phyloP scores from a whole-genome alignment of 2,329 filamentous ascomycete genomes.

The Trichoderma asperellum region DNA sequence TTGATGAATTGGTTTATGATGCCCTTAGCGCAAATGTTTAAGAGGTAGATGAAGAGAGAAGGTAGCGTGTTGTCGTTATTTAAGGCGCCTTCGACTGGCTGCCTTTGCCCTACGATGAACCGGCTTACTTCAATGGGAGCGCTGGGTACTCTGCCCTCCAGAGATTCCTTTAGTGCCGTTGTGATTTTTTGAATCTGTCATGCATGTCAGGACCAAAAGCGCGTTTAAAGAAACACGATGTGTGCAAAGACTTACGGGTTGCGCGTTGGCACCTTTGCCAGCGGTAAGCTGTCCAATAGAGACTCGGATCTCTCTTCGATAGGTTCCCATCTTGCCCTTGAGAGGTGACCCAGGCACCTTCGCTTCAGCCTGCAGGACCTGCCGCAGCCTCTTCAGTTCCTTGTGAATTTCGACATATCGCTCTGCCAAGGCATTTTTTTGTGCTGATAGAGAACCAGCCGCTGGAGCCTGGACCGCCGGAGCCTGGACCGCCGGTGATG shows the following conservation, averaged over 20 bases:
- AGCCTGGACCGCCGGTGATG: slow-evolving; percentile 21
- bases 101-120: slow-evolving; percentile 54
- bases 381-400: slow-evolving; percentile 70
- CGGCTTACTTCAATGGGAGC: slow-evolving; percentile 57
- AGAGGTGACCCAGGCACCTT: slow-evolving; percentile 53
- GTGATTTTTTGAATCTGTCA: slow-evolving; percentile 45
- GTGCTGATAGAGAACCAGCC: slow-evolving; percentile 5
- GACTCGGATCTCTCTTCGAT: slow-evolving; percentile 71
- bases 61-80: slow-evolving; percentile 62
- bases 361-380: slow-evolving; percentile 59
- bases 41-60: slow-evolving; percentile 70
- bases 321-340: slow-evolving; percentile 70
- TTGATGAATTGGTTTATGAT: slow-evolving; percentile 71
- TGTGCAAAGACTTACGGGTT: slow-evolving; percentile 41
- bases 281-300: slow-evolving; percentile 74
- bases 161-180: slow-evolving; percentile 54
- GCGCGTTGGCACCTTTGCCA: slow-evolving; percentile 63
- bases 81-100: slow-evolving; percentile 53
- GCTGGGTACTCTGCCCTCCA: slow-evolving; percentile 57
- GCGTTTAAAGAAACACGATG: background rate
- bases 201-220: slow-evolving; percentile 30
- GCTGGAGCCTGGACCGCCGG: slow-evolving; percentile 3
- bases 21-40: slow-evolving; percentile 76
- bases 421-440: slow-evolving; percentile 39
- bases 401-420: slow-evolving; percentile 65